Conservation (phyloP, 768 basidiomycete genomes). For the Suillus paluster region DNA sequence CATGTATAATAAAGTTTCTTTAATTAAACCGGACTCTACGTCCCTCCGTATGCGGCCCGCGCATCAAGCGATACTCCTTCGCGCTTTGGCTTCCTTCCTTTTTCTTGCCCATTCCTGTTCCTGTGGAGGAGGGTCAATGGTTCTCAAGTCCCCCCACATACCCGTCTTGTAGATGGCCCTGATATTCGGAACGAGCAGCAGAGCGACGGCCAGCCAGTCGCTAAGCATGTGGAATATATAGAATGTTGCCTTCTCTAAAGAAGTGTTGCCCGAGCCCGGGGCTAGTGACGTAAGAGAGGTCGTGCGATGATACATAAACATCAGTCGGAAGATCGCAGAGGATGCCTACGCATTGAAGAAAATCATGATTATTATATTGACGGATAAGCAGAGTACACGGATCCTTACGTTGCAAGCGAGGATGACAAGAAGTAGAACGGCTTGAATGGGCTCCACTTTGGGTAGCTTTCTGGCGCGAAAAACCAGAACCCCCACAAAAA, state of each 20-base stretch:
- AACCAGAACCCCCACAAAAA: slow-evolving; percentile 20
- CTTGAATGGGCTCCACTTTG: slow-evolving; percentile 28
- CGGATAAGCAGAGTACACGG: neutral
- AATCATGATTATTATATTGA: neutral
- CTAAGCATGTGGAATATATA: slow-evolving; percentile 51
- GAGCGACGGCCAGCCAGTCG: slow-evolving; percentile 42
- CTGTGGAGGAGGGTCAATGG: slow-evolving; percentile 7
- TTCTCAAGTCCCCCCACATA: slow-evolving; percentile 25
- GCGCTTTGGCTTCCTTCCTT: slow-evolving; percentile 3
- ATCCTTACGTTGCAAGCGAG: slow-evolving; percentile 38
- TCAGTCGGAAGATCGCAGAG: slow-evolving; percentile 45
- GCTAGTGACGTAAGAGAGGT: slow-evolving; percentile 36
- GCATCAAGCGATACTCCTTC: slow-evolving; percentile 6
- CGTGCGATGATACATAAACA: slow-evolving; percentile 41
- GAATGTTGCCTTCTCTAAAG: slow-evolving; percentile 42
- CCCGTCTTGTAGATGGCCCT: slow-evolving; percentile 33
- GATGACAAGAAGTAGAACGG: slow-evolving; percentile 24
- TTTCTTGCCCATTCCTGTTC: slow-evolving; percentile 4
- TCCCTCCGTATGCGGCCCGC: neutral
- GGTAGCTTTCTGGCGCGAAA: slow-evolving; percentile 32
- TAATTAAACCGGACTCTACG: neutral
- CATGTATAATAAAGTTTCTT: neutral
- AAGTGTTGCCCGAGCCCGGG: slow-evolving; percentile 38
- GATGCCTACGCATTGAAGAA: slow-evolving; percentile 15
- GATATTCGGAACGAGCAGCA: slow-evolving; percentile 38